Conservation (phyloP, 1,284 basidiomycete species). For the Cryptococcus sp. region DNA sequence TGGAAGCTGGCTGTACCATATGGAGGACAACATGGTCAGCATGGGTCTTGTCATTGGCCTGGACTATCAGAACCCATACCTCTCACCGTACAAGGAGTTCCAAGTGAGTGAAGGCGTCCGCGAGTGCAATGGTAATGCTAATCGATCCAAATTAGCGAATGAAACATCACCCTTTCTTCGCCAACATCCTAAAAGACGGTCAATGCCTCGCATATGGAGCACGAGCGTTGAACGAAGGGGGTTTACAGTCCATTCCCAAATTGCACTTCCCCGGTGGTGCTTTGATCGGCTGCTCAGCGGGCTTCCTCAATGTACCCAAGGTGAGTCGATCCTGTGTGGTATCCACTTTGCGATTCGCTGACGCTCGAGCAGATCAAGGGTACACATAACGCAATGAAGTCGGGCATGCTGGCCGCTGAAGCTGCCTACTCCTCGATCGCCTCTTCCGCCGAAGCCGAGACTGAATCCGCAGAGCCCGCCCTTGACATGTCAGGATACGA, state of each 20-base stretch:
- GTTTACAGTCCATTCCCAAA: conserved; percentile 88
- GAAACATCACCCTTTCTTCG: conserved; percentile 96
- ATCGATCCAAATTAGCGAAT: conserved; percentile 71
- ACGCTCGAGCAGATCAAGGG: conserved; percentile 76
- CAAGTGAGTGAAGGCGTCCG: conserved; percentile 62
- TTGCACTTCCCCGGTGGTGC: conserved; percentile 95
- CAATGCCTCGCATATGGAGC: conserved; percentile 88
- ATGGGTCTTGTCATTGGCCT: conserved; percentile 90
- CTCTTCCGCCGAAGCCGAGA: conserved; percentile 43
- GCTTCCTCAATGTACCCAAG: conserved; percentile 94
- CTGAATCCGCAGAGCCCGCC: conserved; percentile 24
- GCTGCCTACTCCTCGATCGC: conserved; percentile 70
- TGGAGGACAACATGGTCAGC: conserved; percentile 88
- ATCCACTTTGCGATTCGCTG: not conserved
- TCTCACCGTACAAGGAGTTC: conserved; percentile 90
- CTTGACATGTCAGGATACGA: conserved; percentile 81
- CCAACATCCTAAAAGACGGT: conserved; percentile 73
- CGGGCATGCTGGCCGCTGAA: conserved; percentile 95
- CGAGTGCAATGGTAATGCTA: not conserved
- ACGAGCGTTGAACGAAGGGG: conserved; percentile 90
- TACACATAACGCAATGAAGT: conserved; percentile 99
- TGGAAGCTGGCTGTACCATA: conserved; percentile 93
- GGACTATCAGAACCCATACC: conserved; percentile 92
- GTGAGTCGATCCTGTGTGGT: conserved; percentile 15
- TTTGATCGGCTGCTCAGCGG: conserved; percentile 91